phyloP scores from a whole-genome alignment of 2,329 filamentous ascomycete genomes.

The Botrytis pseudocinerea region DNA sequence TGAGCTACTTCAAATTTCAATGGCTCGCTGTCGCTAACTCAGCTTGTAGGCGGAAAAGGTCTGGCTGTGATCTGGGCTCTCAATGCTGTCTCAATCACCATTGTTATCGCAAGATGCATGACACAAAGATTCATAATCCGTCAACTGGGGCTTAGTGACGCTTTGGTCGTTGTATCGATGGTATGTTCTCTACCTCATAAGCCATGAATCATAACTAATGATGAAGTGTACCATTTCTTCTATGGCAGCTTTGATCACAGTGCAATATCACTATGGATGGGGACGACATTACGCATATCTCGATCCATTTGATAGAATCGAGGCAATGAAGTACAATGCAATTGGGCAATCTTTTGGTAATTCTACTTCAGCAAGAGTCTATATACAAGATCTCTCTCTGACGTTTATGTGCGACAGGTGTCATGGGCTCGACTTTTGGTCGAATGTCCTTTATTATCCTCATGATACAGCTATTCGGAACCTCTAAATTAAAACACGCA shows the following conservation, averaged over 20 bases:
- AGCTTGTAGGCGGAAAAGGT: background rate
- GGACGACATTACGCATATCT: slow-evolving; percentile 30
- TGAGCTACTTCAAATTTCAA: background rate
- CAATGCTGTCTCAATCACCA: slow-evolving; percentile 22
- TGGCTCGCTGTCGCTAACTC: background rate
- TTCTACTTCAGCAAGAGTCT: background rate
- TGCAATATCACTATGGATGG: slow-evolving; percentile 29
- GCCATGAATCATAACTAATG: background rate
- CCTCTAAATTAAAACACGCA: slow-evolving; percentile 7
- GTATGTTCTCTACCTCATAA: slow-evolving; percentile 4
- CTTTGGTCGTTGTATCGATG: slow-evolving; percentile 24
- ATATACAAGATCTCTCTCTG: background rate
- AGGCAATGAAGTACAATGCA: slow-evolving; percentile 28
- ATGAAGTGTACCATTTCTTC: slow-evolving; percentile 11
- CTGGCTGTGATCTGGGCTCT: slow-evolving; percentile 26
- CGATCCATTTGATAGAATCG: slow-evolving; percentile 13
- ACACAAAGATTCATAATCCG: slow-evolving; percentile 25
- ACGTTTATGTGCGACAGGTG: slow-evolving; percentile 15
- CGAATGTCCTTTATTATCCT: slow-evolving; percentile 27
- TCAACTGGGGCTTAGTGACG: slow-evolving; percentile 28
- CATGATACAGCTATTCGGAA: slow-evolving; percentile 30
- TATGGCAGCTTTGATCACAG: slow-evolving; percentile 22
- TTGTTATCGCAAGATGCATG: slow-evolving; percentile 26
- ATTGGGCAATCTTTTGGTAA: slow-evolving; percentile 28
- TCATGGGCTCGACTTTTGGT: slow-evolving; percentile 30